phyloP scores from a whole-genome alignment of 805 yeast genomes.

The Candida maris region DNA sequence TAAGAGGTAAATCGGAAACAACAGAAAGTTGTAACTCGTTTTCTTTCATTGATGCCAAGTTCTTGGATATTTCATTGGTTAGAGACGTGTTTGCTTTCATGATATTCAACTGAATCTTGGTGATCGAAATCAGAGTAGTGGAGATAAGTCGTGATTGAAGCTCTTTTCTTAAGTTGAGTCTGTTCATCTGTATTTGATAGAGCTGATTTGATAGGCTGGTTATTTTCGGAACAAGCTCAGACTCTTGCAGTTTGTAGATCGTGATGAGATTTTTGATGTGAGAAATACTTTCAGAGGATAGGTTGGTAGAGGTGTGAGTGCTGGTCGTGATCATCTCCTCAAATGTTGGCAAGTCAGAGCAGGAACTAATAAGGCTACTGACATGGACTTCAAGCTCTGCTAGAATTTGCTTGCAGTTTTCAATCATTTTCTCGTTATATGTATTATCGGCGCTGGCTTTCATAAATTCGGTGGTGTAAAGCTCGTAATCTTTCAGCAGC shows the following conservation, averaged over 20 bases:
- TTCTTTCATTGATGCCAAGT: constrained; percentile 29
- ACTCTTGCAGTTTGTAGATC: constrained; percentile 20
- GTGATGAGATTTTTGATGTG: constrained; percentile 22
- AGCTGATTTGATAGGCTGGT: constrained; percentile 32
- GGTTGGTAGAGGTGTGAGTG: constrained; percentile 23
- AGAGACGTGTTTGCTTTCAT: constrained; percentile 31
- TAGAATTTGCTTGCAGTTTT: constrained; percentile 20
- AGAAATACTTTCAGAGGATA: constrained; percentile 23
- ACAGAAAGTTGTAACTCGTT: constrained; percentile 30
- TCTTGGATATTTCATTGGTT: constrained; percentile 30
- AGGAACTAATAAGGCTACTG: constrained; percentile 17
- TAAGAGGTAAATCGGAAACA: constrained; percentile 63
- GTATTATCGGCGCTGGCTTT: constrained; percentile 12
- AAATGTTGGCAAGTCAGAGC: constrained; percentile 26
- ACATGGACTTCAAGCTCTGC: constrained; percentile 23
- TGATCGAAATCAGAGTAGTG: constrained; percentile 32
- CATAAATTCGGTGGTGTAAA: constrained; percentile 36
- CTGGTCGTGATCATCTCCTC: constrained; percentile 31
- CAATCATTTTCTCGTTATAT: constrained; percentile 12
- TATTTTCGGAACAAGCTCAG: constrained; percentile 30
- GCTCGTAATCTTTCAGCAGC: constrained; percentile 41
- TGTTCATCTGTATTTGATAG: constrained; percentile 35
- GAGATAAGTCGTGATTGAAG: constrained; percentile 34
- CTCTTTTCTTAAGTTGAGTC: constrained; percentile 31
- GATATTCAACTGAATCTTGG: constrained; percentile 36